Percentiles rank a stretch among this genome's conserved stretches.
phyloP scores from a whole-genome alignment of 106 monocot species.

The Dendrobium catenatum region DNA sequence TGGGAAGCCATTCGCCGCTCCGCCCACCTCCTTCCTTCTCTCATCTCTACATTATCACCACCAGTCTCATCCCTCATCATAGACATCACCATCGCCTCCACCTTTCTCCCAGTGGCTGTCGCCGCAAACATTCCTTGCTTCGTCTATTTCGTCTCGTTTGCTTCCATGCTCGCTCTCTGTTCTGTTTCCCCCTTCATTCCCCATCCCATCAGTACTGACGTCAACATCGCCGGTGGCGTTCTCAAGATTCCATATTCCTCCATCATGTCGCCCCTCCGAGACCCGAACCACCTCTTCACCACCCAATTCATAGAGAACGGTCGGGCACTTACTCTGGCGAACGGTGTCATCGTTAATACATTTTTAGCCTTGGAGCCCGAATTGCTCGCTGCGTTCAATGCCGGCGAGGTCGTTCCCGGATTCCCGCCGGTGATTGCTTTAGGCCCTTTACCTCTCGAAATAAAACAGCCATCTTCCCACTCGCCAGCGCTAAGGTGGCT shows the following conservation, averaged over 20 bases:
- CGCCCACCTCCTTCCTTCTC: slow-evolving; percentile 23
- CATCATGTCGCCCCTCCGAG: slow-evolving; percentile 11
- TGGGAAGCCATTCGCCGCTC: slow-evolving; percentile 35
- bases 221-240: slow-evolving; percentile 24
- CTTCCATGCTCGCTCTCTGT: slow-evolving; percentile 29
- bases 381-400: slow-evolving; percentile 28
- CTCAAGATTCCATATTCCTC: slow-evolving; percentile 9
- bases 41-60: slow-evolving; percentile 16
- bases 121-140: slow-evolving; percentile 16
- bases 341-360: slow-evolving; percentile 52
- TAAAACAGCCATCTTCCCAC: not conserved
- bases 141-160: slow-evolving; percentile 35
- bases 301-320: slow-evolving; percentile 23
- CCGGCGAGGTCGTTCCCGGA: slow-evolving; percentile 8
- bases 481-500: slow-evolving; percentile 27
- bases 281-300: slow-evolving; percentile 26
- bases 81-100: slow-evolving; percentile 21
- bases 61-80: slow-evolving; percentile 20
- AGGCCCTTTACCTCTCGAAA: slow-evolving; percentile 23
- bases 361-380: slow-evolving; percentile 30
- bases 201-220: not conserved
- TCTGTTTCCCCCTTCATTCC: slow-evolving; percentile 19
- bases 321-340: not conserved
- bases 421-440: slow-evolving; percentile 38
- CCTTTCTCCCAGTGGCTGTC: slow-evolving; percentile 17